phyloP scores from a whole-genome alignment of 2,329 filamentous ascomycete species.

The Cladosporium sp. region DNA sequence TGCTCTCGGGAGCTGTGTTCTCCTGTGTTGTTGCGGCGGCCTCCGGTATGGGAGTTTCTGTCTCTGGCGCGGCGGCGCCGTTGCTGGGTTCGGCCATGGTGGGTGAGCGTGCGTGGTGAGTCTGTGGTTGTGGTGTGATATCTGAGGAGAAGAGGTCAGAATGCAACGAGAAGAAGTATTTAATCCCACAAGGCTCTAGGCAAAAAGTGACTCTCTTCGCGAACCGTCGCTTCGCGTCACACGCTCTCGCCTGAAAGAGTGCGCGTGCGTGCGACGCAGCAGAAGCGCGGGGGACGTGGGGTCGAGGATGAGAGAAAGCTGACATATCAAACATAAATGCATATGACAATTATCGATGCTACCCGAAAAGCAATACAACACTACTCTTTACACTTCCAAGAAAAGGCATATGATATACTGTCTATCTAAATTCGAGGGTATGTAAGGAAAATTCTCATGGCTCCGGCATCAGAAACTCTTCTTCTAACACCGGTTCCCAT shows the following conservation, averaged over 20 bases:
- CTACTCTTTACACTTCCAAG: too few relatives aligned
- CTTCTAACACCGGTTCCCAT: background rate
- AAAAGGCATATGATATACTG: background rate
- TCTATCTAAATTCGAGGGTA: background rate
- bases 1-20: background rate
- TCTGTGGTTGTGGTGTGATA: background rate
- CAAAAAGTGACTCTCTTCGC: background rate
- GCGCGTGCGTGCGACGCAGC: background rate
- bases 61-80: conserved; percentile 8
- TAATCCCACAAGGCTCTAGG: conserved; percentile 2
- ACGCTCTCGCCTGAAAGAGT: background rate
- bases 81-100: conserved; percentile 15
- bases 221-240: background rate
- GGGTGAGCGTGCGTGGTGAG: background rate
- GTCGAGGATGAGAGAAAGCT: background rate
- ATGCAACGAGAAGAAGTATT: background rate
- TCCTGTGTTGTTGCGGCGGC: background rate
- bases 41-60: background rate
- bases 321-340: background rate
- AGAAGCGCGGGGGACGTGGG: background rate
- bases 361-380: background rate
- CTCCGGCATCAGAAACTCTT: background rate
- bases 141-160: background rate
- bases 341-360: background rate
- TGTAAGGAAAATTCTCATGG: background rate